Evolutionary conservation across 805 yeast genomes (phyloP).

Genomic region (Yarrowia porcina): DNA sequence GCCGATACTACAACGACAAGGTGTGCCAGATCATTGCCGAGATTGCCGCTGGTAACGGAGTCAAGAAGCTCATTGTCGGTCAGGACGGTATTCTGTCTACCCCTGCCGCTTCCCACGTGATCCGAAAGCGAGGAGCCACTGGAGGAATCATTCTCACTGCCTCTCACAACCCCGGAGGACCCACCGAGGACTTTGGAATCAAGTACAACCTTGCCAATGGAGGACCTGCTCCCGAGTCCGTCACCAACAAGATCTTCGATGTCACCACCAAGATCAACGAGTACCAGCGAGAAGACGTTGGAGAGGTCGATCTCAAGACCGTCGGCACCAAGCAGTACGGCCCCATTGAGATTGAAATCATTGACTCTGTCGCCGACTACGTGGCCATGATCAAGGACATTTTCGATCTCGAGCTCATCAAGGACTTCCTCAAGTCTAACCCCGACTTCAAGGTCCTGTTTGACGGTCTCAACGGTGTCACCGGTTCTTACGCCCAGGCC

Average conservation of each 20-base stretch:
- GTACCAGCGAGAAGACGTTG: constrained; percentile 61
- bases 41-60: constrained; percentile 90
- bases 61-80: constrained; percentile 78
- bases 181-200: constrained; percentile 86
- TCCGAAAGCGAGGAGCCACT: constrained; percentile 65
- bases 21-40: constrained; percentile 78
- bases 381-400: constrained; percentile 75
- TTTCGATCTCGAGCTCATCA: constrained; percentile 82
- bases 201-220: constrained; percentile 94
- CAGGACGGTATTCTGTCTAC: constrained; percentile 86
- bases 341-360: constrained; percentile 69
- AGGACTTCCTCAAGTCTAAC: constrained; percentile 55
- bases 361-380: constrained; percentile 78
- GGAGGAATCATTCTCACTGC: constrained; percentile 97
- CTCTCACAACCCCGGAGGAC: constrained; percentile 98
- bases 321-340: constrained; percentile 57
- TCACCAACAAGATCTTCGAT: constrained; percentile 82
- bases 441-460: constrained; percentile 70
- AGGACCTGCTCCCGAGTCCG: constrained; percentile 97
- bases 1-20: constrained; percentile 81
- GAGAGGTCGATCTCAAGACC: constrained; percentile 57
- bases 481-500: constrained; percentile 91
- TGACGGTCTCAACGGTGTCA: constrained; percentile 91
- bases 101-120: constrained; percentile 94
- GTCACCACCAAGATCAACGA: constrained; percentile 54